Evolutionary conservation across 2,329 filamentous ascomycete species (phyloP), one percentile per base, ranked within the genome.

Genomic region (Colletotrichum shisoi): DNA sequence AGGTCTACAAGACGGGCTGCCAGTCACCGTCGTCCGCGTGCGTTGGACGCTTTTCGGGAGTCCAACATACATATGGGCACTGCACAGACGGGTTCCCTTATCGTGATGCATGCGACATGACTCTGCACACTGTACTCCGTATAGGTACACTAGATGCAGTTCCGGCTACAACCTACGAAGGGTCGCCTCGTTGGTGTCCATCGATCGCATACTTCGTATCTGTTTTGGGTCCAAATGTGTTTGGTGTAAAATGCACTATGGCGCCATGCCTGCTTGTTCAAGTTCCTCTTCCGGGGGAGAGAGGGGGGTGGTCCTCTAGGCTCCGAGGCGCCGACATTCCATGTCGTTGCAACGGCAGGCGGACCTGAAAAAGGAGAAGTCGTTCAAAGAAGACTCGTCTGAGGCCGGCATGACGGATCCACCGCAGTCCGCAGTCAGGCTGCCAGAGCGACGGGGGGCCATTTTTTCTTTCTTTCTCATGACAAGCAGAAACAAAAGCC

Each of bases 331-430:
- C 11, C 27, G 27, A 13, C 44, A 51, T 53, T 52, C 52, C 44
- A 53, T 53, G 21, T 52, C 58, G 39, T 45, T 15, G 27, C 39
- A 46, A 42, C 46, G 52, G 45, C 21, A 51, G 7, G 21, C 60
- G 42, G 46, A 21, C 40, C 39, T 48, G 24, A 37, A 44, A 17
- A 61, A 53, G 46, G 40, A 65, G 54, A 60, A 68, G 54, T 64
- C 61, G 65, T 68, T 60, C 65, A 68, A 68, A 68, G 65, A 68
- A 68, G 54, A 65, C 54, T 68, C 54, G 37, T 60, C 48, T 64
- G 54, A 59, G 65, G 54, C 61, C 54, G 54, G 54, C 64, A 60
- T 49, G 48, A 64, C 54, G 54, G 61, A 11, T 57, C 65, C 61
- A 56, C 61, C 34, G 48, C 19, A 39, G 24, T 34, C 7, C 8